Percentiles rank a stretch among this genome's conserved stretches.
Conservation (phyloP, 768 basidiomycete species). For the Pleurotus giganteus region DNA sequence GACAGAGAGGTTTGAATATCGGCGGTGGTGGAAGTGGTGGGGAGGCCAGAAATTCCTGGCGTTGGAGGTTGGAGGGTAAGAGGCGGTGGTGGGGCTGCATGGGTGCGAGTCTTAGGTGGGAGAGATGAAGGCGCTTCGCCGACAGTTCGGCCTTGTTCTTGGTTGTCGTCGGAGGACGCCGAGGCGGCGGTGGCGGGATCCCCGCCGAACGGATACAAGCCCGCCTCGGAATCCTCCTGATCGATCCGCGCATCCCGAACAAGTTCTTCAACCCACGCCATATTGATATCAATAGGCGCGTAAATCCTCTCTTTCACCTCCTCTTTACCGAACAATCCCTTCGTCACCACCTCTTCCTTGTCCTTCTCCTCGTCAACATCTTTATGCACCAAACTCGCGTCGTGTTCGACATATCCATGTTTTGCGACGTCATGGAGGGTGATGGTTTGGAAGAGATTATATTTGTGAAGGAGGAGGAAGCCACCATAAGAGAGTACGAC, state of each 20-base stretch:
- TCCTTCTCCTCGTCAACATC: constrained; percentile 19
- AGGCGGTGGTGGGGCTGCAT: background rate
- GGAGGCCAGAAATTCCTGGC: background rate
- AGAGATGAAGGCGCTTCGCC: background rate
- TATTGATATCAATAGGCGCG: constrained; percentile 40
- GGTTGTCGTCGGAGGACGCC: background rate
- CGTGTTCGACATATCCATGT: constrained; percentile 54
- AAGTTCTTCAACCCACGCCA: constrained; percentile 35
- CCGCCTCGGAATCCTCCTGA: constrained; percentile 25
- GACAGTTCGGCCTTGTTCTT: background rate
- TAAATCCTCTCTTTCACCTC: constrained; percentile 24
- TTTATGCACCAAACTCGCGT: constrained; percentile 58
- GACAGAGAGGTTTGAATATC: background rate
- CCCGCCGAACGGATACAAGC: background rate
- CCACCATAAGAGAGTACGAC: constrained; percentile 47
- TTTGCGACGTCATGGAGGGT: constrained; percentile 39
- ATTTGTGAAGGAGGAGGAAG: constrained; percentile 37
- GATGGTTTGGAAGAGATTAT: constrained; percentile 31
- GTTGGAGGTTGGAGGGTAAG: background rate
- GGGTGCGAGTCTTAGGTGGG: background rate
- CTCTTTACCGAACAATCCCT: background rate
- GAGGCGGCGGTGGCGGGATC: background rate
- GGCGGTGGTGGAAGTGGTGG: background rate
- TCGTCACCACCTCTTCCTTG: background rate
- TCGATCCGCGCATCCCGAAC: constrained; percentile 30